Base-by-base conservation (phyloP, 768 basidiomycete genomes). In the Butyriboletus loyo region DNA sequence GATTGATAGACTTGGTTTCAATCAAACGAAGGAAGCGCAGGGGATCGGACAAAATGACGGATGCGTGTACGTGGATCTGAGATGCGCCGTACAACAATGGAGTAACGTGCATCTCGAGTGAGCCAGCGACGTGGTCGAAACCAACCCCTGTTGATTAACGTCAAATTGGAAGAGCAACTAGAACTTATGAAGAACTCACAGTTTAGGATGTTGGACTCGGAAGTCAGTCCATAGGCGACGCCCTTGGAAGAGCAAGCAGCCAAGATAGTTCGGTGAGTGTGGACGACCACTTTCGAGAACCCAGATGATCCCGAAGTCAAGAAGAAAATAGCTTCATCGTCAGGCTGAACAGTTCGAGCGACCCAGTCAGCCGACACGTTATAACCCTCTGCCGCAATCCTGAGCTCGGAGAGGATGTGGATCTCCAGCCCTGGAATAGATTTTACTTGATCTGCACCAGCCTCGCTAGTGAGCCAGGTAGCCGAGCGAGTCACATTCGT, bases 91-190 rank as follows among this genome's bases (percentile, higher is more conserved):
- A 65, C 8, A 67, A 52, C 40, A 66, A 50, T 25, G 74, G 66
- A 7, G 73, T 59, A 1, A 75, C 52, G 45, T 74, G 72, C 45
- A 73, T 62, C 50, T 76, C 75, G 1, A 73, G 60, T 6, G 74
- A 66, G 19, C 70, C 72, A 4, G 75, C 75, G 50, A 75, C 75
- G 43, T 76, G 75, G 50, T 76, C 75, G 34, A 76, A 73, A 13
- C 71, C 71, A 42, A 76, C 73, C 74, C 65, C 65, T 66, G 22
- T 27, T 9, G 7, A 42, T 42, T 2, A 41, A 11, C 0, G 7
- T 60, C 19, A 45, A 10, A 35, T 34, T 2, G 10, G 10, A 10
- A 36, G 0, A 8, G 25, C 2, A 7, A 4, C 14, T 1, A 15
- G 7, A 7, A 1, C 7, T 0, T 5, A 42, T 9, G 7, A 40